Evolutionary conservation across 1,284 basidiomycete genomes (phyloP), one percentile per base, ranked within the genome.

Genomic region (Fistulinella staudtii): DNA sequence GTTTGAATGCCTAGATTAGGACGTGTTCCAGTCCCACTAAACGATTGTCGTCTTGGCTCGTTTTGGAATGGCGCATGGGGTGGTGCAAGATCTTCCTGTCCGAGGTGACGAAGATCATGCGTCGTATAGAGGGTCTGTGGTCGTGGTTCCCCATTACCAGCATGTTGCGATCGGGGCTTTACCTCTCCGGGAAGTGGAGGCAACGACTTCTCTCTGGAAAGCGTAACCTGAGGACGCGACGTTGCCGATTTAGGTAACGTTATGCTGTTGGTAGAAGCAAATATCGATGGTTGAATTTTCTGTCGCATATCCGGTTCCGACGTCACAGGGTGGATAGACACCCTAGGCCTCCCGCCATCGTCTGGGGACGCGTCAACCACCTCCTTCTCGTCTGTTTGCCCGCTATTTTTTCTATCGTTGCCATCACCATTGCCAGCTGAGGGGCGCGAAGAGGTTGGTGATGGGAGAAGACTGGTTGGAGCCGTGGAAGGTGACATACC

Each of bases 121-220:
- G 76, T 76, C 0, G 76, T 73, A 53, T 79, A 83, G 47, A 86
- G 68, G 3, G 85, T 88, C 44, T 76, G 77, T 4, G 85, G 85
- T 18, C 85, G 74, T 14, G 54, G 51, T 29, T 80, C 78, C 2
- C 67, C 59, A 44, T 63, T 55, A 14, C 53, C 34, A 27, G 58
- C 53, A 21, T 63, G 55, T n/a, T 71, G 71, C 40, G 72, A 66
- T 25, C 69, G 69, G 25, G 64, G 57, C 41, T 65, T 65, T 25
- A 63, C 59, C 52, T 88, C 85, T 14, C 70, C 73, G 5, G 83
- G 87, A 30, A 89, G 72, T 9, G 87, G 87, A 3, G 87, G 87
- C 3, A 90, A 66, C 3, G 79, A 82, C 56, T 90, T 90, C 49
- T 89, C 85, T 30, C 84, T 69, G 15, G 73, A 73, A 36, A 80